Evolutionary conservation across 768 basidiomycete species (phyloP).

Genomic region (Tephrocybe rancida): DNA sequence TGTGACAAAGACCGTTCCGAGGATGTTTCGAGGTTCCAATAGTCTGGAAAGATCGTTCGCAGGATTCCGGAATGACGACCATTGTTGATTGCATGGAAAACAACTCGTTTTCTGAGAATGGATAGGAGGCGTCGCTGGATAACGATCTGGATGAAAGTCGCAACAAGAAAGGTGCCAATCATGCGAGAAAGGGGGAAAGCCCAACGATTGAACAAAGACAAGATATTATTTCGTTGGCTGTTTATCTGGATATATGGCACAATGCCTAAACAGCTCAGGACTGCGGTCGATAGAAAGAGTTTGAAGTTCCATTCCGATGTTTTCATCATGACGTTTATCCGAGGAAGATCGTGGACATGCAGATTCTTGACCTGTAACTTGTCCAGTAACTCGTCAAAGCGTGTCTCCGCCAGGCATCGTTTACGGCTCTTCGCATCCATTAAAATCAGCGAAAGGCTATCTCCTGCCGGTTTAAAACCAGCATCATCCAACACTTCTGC

Average conservation of each 20-base stretch:
- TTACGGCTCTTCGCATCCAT: constrained; percentile 1
- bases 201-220: not conserved
- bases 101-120: not conserved
- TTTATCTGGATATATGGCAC: constrained; percentile 10
- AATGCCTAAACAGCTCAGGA: not conserved
- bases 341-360: not conserved
- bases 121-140: not conserved
- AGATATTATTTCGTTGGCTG: not conserved
- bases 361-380: constrained; percentile 7
- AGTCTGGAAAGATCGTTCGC: not conserved
- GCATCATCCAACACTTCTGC: constrained; percentile 9
- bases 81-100: not conserved
- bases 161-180: not conserved
- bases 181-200: not conserved
- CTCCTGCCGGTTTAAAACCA: constrained; percentile 13
- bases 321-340: not conserved
- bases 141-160: not conserved
- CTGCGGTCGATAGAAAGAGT: not conserved
- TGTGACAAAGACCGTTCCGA: not conserved
- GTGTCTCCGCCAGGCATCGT: constrained; percentile 11
- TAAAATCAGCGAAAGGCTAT: constrained; percentile 13
- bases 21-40: not conserved
- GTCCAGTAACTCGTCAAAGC: constrained; percentile 8
- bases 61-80: not conserved
- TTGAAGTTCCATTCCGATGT: constrained; percentile 4